Evolutionary conservation across 495 filamentous ascomycete species (phyloP).

Genomic region (Aspergillus coremiiformis): DNA sequence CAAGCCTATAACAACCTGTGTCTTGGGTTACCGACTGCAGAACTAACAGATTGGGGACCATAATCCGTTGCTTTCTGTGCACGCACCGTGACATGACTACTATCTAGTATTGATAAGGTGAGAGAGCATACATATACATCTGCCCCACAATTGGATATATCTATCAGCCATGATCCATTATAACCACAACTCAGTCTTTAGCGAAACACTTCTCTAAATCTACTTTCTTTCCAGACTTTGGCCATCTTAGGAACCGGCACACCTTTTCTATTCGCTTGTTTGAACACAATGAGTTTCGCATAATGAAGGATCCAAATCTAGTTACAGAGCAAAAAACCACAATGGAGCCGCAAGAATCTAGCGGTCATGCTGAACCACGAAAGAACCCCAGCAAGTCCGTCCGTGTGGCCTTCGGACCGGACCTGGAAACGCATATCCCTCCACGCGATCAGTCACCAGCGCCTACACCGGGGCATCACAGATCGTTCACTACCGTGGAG

Average conservation of each 20-base stretch:
- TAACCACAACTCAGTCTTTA: not conserved
- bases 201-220: not conserved
- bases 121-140: slow-evolving; percentile 5
- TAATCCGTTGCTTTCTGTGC: slow-evolving; percentile 6
- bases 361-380: slow-evolving; percentile 28
- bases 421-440: slow-evolving; percentile 37
- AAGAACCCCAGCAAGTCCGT: slow-evolving; percentile 32
- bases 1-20: not conserved
- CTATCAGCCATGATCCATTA: not conserved
- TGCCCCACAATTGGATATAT: slow-evolving; percentile 2
- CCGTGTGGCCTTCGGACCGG: slow-evolving; percentile 41
- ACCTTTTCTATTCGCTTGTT: slow-evolving; percentile 5
- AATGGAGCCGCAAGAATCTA: slow-evolving; percentile 21
- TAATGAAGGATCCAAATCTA: slow-evolving; percentile 36
- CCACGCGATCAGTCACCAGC: slow-evolving; percentile 36
- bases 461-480: slow-evolving; percentile 30
- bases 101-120: slow-evolving; percentile 19
- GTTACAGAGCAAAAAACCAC: slow-evolving; percentile 31
- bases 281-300: slow-evolving; percentile 33
- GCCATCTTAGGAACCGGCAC: slow-evolving; percentile 4
- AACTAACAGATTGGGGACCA: slow-evolving; percentile 13
- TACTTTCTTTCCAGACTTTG: slow-evolving; percentile 7
- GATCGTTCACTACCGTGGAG: slow-evolving; percentile 35
- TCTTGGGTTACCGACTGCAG: slow-evolving; percentile 1
- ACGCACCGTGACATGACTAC: slow-evolving; percentile 9